A percentile compares a stretch with the other conserved stretches of the same genome.
These are phyloP conservation scores for Globomyces sp. DNA, from an alignment of 371 early-diverging fungal genomes.

Conservation along the genomic window DNA sequence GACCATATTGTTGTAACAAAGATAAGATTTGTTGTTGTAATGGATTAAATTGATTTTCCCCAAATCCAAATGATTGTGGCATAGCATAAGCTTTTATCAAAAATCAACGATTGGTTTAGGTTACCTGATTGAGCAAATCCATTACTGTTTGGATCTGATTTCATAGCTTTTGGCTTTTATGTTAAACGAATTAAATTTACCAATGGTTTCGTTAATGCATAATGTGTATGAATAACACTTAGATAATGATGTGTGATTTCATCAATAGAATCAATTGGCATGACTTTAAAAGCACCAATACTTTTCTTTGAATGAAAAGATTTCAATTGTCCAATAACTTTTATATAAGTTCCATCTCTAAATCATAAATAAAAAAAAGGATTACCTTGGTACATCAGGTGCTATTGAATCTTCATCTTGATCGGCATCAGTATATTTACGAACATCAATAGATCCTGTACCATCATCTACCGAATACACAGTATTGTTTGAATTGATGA, in stretches of 20 bases:
- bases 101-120: constrained; percentile 11
- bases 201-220: neutral
- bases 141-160: neutral
- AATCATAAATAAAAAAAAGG: constrained; percentile 5
- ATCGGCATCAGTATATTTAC: constrained; percentile 57
- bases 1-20: neutral
- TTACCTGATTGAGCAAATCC: neutral
- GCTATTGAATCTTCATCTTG: constrained; percentile 33
- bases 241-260: constrained; percentile 74
- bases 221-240: constrained; percentile 63
- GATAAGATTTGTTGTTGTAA: constrained; percentile 2
- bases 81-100: constrained; percentile 4
- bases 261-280: constrained; percentile 65
- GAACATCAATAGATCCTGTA: constrained; percentile 68
- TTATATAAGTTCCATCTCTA: constrained; percentile 61
- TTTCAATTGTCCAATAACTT: constrained; percentile 64
- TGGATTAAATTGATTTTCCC: neutral
- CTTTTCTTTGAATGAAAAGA: constrained; percentile 56
- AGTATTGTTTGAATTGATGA: constrained; percentile 49
- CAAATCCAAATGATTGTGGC: neutral
- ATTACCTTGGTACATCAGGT: constrained; percentile 15
- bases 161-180: neutral
- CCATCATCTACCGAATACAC: constrained; percentile 76
- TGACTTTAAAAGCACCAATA: constrained; percentile 53
- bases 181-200: constrained; percentile 3